Evolutionary conservation across 108 stramenopile species (phyloP).

Genomic region (Pseudonitzschia multiseries): DNA sequence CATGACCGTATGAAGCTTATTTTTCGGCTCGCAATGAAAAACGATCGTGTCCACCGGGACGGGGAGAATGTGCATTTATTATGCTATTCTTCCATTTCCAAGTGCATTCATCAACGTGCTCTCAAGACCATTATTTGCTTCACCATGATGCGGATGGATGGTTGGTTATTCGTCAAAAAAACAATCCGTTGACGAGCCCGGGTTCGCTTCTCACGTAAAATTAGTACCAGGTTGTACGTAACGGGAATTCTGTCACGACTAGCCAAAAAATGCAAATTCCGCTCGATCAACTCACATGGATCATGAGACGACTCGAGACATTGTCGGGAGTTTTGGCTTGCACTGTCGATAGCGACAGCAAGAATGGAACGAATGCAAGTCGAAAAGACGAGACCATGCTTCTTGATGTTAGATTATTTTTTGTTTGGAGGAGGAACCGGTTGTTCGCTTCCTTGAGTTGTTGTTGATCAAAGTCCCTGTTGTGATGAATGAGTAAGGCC

Average conservation of each 20-base stretch:
- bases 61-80: neutral
- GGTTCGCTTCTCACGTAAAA: neutral
- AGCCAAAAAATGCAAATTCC: neutral
- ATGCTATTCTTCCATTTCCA: too few relatives aligned
- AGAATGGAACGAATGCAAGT: conserved; percentile 2
- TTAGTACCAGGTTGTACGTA: neutral
- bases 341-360: neutral
- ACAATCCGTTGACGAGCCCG: neutral
- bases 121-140: neutral
- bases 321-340: conserved; percentile 45
- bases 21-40: neutral
- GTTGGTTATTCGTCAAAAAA: neutral
- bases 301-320: conserved; percentile 73
- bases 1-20: neutral
- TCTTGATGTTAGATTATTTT: neutral
- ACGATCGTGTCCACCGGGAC: neutral
- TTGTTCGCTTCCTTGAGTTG: too few relatives aligned
- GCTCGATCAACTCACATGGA: conserved; percentile 63
- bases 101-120: too few relatives aligned
- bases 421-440: neutral
- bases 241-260: neutral
- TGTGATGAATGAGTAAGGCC: too few relatives aligned
- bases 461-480: too few relatives aligned
- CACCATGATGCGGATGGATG: neutral
- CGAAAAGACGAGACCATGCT: neutral